Percentiles rank a stretch among this genome's conserved stretches.
Evolutionary conservation across 179 eudicot genomes (phyloP).

Genomic region (Nepenthes alata): DNA sequence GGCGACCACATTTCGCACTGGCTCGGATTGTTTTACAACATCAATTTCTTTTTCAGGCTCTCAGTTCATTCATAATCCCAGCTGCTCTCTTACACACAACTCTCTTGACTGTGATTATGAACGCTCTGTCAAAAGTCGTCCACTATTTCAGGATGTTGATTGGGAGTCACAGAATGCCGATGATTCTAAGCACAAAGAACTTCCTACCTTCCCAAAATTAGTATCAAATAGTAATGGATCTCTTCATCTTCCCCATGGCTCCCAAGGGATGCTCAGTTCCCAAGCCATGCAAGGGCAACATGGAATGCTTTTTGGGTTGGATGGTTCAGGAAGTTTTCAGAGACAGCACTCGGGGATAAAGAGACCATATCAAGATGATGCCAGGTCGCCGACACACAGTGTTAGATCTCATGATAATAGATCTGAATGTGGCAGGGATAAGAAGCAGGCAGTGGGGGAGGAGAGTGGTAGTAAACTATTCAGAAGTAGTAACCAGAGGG

Average conservation of each 20-base stretch:
- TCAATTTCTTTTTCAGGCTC: slow-evolving; percentile 91
- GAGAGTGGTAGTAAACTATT: slow-evolving; percentile 37
- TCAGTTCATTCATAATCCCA: slow-evolving; percentile 67
- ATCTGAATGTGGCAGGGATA: slow-evolving; percentile 45
- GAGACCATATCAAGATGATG: slow-evolving; percentile 27
- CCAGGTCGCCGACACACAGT: slow-evolving; percentile 51
- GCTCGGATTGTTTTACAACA: slow-evolving; percentile 77
- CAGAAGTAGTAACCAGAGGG: slow-evolving; percentile 33
- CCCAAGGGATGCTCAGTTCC: slow-evolving; percentile 39
- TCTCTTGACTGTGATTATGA: slow-evolving; percentile 58
- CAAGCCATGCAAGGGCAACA: slow-evolving; percentile 35
- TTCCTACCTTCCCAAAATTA: slow-evolving; percentile 23
- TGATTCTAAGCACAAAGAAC: slow-evolving; percentile 47
- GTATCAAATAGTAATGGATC: slow-evolving; percentile 40
- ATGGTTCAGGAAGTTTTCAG: slow-evolving; percentile 50
- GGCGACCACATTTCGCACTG: slow-evolving; percentile 60
- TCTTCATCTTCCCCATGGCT: slow-evolving; percentile 36
- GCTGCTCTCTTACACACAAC: slow-evolving; percentile 72
- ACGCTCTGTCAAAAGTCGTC: slow-evolving; percentile 78
- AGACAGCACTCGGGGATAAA: slow-evolving; percentile 38
- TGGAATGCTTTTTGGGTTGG: slow-evolving; percentile 25
- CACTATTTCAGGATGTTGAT: slow-evolving; percentile 75
- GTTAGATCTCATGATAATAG: slow-evolving; percentile 52
- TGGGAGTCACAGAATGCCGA: slow-evolving; percentile 48
- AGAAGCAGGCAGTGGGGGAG: slow-evolving; percentile 33